phyloP scores from a whole-genome alignment of 768 basidiomycete genomes.

The Mycena capillaripes region DNA sequence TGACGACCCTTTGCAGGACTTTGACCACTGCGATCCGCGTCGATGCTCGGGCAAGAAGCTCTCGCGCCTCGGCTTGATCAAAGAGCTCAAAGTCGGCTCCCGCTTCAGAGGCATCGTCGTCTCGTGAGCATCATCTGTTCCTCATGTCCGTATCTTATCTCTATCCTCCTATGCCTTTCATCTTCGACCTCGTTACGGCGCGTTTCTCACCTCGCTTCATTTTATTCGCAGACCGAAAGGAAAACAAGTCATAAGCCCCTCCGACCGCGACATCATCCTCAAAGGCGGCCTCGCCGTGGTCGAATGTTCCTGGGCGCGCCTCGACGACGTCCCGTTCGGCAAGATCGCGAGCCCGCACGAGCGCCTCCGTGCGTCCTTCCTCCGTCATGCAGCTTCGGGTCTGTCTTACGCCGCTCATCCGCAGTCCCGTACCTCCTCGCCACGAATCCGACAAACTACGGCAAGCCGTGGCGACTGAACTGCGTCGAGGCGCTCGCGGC shows the following conservation, averaged over 20 bases:
- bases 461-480: conserved; percentile 96
- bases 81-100: conserved; percentile 85
- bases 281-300: conserved; percentile 92
- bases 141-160: conserved; percentile 10
- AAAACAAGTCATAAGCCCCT: conserved; percentile 80
- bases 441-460: conserved; percentile 97
- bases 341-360: conserved; percentile 97
- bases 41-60: conserved; percentile 90
- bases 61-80: conserved; percentile 86
- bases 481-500: conserved; percentile 97
- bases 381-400: background rate
- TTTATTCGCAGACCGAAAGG: conserved; percentile 81
- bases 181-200: background rate
- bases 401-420: background rate
- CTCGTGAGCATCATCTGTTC: conserved; percentile 89
- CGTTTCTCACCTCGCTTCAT: conserved; percentile 8
- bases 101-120: conserved; percentile 94
- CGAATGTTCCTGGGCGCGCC: conserved; percentile 97
- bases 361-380: conserved; percentile 77
- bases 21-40: conserved; percentile 96
- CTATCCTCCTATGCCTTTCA: background rate
- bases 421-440: conserved; percentile 96
- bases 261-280: conserved; percentile 85
- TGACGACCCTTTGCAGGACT: conserved; percentile 71
- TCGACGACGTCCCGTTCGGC: conserved; percentile 94